Evolutionary conservation across 2,329 filamentous ascomycete genomes (phyloP).

Genomic region (Neoarthrinium moseri): DNA sequence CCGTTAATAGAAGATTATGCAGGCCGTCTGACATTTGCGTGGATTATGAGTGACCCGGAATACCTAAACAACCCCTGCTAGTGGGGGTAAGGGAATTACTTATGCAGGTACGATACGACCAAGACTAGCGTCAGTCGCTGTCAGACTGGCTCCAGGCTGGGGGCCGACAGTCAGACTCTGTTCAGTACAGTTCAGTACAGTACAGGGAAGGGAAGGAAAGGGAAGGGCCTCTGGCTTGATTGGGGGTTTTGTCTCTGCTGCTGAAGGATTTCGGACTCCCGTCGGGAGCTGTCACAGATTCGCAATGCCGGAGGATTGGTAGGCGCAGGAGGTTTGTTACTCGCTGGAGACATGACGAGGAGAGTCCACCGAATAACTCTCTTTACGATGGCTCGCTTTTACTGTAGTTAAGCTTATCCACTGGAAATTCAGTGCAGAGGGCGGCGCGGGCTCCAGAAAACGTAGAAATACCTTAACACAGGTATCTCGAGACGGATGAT

Average conservation of each 20-base stretch:
- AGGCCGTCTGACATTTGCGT: too few species aligned
- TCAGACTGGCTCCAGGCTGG: too few species aligned
- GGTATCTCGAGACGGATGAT: background rate
- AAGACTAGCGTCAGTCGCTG: background rate
- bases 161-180: too few species aligned
- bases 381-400: background rate
- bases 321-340: too few species aligned
- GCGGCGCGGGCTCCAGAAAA: background rate
- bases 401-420: constrained; percentile 2
- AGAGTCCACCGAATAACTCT: constrained; percentile 5
- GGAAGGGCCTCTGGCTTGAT: background rate
- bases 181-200: too few species aligned
- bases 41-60: too few species aligned
- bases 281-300: too few species aligned
- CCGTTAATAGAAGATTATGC: background rate
- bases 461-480: background rate
- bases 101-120: constrained; percentile 4
- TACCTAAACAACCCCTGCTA: too few species aligned
- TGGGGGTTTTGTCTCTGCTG: background rate
- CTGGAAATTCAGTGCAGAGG: background rate
- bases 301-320: too few species aligned
- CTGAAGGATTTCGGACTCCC: background rate
- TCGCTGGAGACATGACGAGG: too few species aligned
- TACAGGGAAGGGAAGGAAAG: background rate
- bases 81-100: too few species aligned